Conservation (phyloP, 1,139 yeast species). For the Scheffersomyces lignicola region DNA sequence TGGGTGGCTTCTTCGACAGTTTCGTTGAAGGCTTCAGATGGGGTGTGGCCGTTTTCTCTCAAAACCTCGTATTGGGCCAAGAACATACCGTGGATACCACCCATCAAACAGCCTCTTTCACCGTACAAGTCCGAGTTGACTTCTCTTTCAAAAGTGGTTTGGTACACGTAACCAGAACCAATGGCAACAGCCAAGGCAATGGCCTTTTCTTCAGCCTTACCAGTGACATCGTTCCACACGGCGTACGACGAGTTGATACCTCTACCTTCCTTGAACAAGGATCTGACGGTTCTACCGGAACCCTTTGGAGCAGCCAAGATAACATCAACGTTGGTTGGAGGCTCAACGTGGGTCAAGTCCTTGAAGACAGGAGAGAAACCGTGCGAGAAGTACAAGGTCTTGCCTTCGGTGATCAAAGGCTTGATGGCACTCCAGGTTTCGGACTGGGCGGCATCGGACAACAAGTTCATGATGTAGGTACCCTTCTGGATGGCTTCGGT, state of each 20-base stretch:
- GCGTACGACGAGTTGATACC: slow-evolving; percentile 99
- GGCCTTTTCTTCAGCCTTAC: slow-evolving; percentile 99
- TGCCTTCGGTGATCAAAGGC: slow-evolving; percentile 93
- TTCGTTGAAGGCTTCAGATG: slow-evolving; percentile 99
- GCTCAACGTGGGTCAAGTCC: slow-evolving; percentile 92
- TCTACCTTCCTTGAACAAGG: slow-evolving; percentile 99
- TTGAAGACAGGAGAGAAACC: slow-evolving; percentile 99
- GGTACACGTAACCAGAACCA: slow-evolving; percentile 99
- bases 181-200: slow-evolving; percentile 98
- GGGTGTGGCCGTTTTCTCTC: slow-evolving; percentile 99
- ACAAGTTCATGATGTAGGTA: slow-evolving; percentile 94
- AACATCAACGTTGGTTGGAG: slow-evolving; percentile 93
- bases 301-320: slow-evolving; percentile 99
- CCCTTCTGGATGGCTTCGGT: slow-evolving; percentile 90
- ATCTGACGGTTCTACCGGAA: slow-evolving; percentile 99
- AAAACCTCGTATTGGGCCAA: slow-evolving; percentile 99
- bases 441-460: slow-evolving; percentile 99
- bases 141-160: slow-evolving; percentile 98
- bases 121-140: slow-evolving; percentile 99
- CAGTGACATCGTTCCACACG: slow-evolving; percentile 98
- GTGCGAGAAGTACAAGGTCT: slow-evolving; percentile 98
- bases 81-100: slow-evolving; percentile 99
- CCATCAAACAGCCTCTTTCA: slow-evolving; percentile 99
- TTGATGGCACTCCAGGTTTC: slow-evolving; percentile 90
- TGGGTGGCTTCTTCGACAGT: slow-evolving; percentile 99